Evolutionary conservation across 2,329 filamentous ascomycete species (phyloP), one percentile per base, ranked within the genome.

Genomic region (Capronia epimyces): DNA sequence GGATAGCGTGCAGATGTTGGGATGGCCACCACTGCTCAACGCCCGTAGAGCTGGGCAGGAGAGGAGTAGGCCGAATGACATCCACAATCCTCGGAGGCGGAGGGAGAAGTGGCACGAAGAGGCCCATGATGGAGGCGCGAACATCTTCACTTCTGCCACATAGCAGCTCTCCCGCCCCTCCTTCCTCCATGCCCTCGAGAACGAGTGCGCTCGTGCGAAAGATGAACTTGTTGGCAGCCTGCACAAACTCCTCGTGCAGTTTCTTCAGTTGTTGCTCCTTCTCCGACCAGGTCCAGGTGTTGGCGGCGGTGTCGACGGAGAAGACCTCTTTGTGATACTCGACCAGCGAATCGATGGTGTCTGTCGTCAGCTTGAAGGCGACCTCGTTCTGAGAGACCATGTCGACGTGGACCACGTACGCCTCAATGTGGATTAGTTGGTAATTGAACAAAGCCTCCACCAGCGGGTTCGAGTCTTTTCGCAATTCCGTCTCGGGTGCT

Each of bases 361-460:
- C 93, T 52, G 84, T 81, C 20, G 90, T 97, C 65, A 98, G 80
- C 80, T 98, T 98, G 80, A 90, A 97, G 61, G 90, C 93, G 65
- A 98, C 89, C 75, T 97, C 93, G 69, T 95, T 93, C 71, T 90
- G 86, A 64, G 94, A 82, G 53, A 98, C 91, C 89, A 97, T 95
- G 75, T 98, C 93, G 71, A 98, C 89, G 71, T 97, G 91, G 55
- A 98, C 93, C 63, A 97, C 91, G 69, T 98, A 98, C 46, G 93
- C 93, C 73, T 97, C 90, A 63, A 97, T 76, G 68, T 96, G 89
- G 65, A 96, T 76, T 66, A 96, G 81, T 75, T 94, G 86, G 71
- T 91, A 93, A 79, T 94, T 94, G 79, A 87, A 89, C 57, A 96
- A 75, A 58, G 87, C 87, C 72, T 96, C 89, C 60, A 91, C 78